Evolutionary conservation across 768 basidiomycete genomes (phyloP), one percentile per base, ranked within the genome.

Genomic region (Phlegmacium glaucopus): DNA sequence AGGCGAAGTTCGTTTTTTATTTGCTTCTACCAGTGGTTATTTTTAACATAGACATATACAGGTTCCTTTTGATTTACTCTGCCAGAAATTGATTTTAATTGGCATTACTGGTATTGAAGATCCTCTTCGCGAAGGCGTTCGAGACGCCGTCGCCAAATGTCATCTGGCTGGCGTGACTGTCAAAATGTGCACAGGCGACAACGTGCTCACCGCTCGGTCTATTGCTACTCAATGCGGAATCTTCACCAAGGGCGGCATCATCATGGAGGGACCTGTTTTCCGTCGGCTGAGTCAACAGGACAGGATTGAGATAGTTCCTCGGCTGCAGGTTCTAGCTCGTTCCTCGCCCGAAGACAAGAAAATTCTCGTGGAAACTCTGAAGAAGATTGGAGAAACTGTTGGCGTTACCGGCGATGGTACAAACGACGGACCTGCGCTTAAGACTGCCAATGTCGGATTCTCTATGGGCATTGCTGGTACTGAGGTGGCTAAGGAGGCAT

Each of bases 181-280:
- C 70, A 97, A 96, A 72, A 99, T 97, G 94, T 95, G 92, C 64
- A 98, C 96, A 0, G 96, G 95, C 54, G 94, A 98, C 67, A 97
- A 96, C 54, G 91, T 94, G 42, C 81, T 97, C 43, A 94, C 90
- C 0, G 91, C 90, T 42, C 83, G 93, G n/a, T 96, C 94, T 6
- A 99, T 99, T 58, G 95, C 96, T 16, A 77, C 79, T 1, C 95
- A 99, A 60, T 98, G 95, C 59, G 94, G 94, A 32, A 97, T 98
- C 63, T 98, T 88, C 71, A 88, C 87, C 13, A 68, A 87, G 3
- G 94, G 94, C 18, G 96, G 96, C 26, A 80, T 98, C 55, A 90
- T 99, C 68, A 97, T 98, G 92, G 96, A 99, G 63, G 94, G 96
- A 0, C 95, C 95, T 0, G 77, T 86, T 4, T 99, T 98, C 77